Conservation (phyloP, 345 rosid genomes). For the Angophora floribunda region DNA sequence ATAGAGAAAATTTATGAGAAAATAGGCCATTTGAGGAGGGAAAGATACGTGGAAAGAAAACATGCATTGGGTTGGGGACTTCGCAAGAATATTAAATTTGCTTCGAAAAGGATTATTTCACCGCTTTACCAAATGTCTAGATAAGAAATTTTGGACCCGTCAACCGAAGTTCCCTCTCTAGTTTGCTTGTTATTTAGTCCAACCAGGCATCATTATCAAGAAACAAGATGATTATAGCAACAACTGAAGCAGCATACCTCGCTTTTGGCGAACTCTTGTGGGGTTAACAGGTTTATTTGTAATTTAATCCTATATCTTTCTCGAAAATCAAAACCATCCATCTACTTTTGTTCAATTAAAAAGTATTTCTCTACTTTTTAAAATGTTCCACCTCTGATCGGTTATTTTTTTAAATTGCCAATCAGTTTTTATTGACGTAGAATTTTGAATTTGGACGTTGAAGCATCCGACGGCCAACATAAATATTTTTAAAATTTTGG, state of each 20-base stretch:
- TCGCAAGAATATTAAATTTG: background rate
- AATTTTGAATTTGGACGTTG: fast-evolving
- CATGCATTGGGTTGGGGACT: background rate
- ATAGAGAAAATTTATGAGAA: background rate
- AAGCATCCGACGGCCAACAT: background rate
- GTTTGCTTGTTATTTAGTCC: background rate
- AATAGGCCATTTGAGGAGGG: background rate
- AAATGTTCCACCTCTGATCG: background rate
- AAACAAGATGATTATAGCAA: background rate
- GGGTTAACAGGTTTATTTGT: background rate
- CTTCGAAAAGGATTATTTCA: background rate
- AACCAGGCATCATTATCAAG: background rate
- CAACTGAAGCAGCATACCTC: background rate
- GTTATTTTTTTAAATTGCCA: background rate
- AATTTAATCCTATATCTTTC: background rate
- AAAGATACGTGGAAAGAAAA: background rate
- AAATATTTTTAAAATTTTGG: background rate
- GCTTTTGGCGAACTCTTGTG: background rate
- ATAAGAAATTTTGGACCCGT: background rate
- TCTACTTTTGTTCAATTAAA: background rate
- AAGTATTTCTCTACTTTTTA: background rate
- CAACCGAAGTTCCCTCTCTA: background rate
- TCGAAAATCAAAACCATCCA: background rate
- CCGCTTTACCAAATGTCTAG: background rate
- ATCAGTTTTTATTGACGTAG: fast-evolving